These are phyloP conservation scores for Escallonia rubra DNA, from an alignment of 129 eudicot genomes.

Conservation along the genomic window DNA sequence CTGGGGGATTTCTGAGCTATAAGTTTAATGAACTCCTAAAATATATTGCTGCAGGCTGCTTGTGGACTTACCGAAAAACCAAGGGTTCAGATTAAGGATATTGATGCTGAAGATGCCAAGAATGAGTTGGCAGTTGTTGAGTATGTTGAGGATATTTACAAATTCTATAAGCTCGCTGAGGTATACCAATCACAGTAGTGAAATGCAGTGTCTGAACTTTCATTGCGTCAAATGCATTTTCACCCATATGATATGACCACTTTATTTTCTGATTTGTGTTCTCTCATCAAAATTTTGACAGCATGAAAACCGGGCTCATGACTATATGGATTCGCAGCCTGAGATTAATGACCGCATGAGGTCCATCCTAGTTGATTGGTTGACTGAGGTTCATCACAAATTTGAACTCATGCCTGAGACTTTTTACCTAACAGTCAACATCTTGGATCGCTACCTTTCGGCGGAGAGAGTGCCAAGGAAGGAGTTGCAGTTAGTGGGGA, in stretches of 20 bases:
- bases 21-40: not conserved
- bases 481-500: conserved; percentile 76
- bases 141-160: conserved; percentile 80
- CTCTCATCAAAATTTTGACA: conserved; percentile 11
- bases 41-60: conserved; percentile 35
- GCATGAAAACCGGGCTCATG: conserved; percentile 51
- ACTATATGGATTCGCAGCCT: conserved; percentile 67
- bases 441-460: conserved; percentile 73
- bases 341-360: conserved; percentile 79
- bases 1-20: not conserved
- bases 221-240: not conserved
- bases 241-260: not conserved
- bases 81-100: conserved; percentile 48
- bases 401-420: conserved; percentile 73
- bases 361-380: conserved; percentile 77
- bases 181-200: conserved; percentile 15
- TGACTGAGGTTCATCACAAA: conserved; percentile 71
- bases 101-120: conserved; percentile 68
- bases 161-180: conserved; percentile 76
- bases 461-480: conserved; percentile 40
- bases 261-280: not conserved
- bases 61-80: conserved; percentile 61
- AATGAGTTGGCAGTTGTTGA: conserved; percentile 79
- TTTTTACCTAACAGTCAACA: conserved; percentile 72
- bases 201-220: not conserved